These are phyloP conservation scores for Wickerhamiella qilinensis DNA, from an alignment of 805 yeast genomes.

Conservation along the genomic window DNA sequence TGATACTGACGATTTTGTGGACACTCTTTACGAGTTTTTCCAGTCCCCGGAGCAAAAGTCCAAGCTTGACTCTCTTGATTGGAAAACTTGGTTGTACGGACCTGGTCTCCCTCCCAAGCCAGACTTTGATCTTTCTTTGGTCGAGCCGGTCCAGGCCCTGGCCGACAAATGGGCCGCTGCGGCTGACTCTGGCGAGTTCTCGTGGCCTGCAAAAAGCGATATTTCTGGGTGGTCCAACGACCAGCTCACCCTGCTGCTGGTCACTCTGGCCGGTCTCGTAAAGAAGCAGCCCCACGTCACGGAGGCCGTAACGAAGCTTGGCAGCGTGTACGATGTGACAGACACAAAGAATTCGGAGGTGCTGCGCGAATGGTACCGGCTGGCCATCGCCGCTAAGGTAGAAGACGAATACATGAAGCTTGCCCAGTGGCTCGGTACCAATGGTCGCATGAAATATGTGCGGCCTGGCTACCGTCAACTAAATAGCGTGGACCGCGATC, in stretches of 20 bases:
- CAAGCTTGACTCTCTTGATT: conserved; percentile 55
- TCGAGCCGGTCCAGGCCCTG: conserved; percentile 50
- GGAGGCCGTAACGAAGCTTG: conserved; percentile 24
- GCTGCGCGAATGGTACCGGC: conserved; percentile 56
- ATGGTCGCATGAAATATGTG: conserved; percentile 89
- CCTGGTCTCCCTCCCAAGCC: conserved; percentile 89
- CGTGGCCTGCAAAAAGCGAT: conserved; percentile 31
- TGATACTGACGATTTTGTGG: conserved; percentile 70
- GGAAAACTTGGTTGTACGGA: conserved; percentile 68
- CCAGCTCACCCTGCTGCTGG: conserved; percentile 68
- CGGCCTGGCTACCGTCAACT: conserved; percentile 68
- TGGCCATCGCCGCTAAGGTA: conserved; percentile 39
- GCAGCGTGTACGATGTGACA: conserved; percentile 29
- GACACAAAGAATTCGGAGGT: conserved; percentile 64
- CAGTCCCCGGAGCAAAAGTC: conserved; percentile 19
- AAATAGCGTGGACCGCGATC: conserved; percentile 42
- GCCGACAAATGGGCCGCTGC: conserved; percentile 48
- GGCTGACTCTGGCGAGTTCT: conserved; percentile 16
- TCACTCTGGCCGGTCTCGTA: conserved; percentile 37
- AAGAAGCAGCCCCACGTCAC: conserved; percentile 15
- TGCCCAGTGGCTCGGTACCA: conserved; percentile 77
- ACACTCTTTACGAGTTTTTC: conserved; percentile 52
- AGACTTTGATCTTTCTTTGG: conserved; percentile 60
- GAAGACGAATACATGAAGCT: conserved; percentile 32
- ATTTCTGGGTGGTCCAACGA: conserved; percentile 47